Conservation (phyloP, 306 rosid genomes). For the Trifolium subterraneum region DNA sequence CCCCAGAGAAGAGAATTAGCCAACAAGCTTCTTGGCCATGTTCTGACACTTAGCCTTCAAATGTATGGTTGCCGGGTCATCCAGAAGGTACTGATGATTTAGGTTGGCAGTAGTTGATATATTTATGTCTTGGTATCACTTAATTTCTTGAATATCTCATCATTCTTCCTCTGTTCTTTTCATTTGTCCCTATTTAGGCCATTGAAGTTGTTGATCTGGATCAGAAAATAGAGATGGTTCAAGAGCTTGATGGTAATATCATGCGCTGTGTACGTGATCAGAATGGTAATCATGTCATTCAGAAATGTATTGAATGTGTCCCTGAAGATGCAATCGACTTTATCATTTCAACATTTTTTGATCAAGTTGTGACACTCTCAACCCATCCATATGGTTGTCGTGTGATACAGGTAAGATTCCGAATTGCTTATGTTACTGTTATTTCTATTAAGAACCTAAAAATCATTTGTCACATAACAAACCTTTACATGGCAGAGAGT, state of each 20-base stretch:
- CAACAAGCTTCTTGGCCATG: conserved; percentile 80
- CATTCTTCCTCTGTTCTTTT: not conserved
- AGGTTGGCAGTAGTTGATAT: conserved; percentile 2
- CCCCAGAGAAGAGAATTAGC: conserved; percentile 91
- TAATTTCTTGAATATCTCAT: conserved; percentile 23
- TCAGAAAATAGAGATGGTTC: conserved; percentile 90
- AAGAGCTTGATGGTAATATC: conserved; percentile 84
- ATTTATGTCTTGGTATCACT: conserved; percentile 1
- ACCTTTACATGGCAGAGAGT: conserved; percentile 68
- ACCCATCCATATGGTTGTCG: conserved; percentile 99
- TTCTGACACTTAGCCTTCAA: conserved; percentile 91
- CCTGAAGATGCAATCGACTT: conserved; percentile 65
- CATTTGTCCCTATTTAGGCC: conserved; percentile 56
- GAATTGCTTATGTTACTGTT: conserved; percentile 2
- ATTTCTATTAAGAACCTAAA: conserved; percentile 4
- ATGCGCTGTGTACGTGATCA: conserved; percentile 99
- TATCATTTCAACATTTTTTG: conserved; percentile 84
- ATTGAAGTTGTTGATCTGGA: conserved; percentile 97
- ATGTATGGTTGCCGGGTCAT: conserved; percentile 99
- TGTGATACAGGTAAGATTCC: conserved; percentile 75
- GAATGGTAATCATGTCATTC: conserved; percentile 96
- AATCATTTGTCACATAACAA: not conserved
- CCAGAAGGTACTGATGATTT: conserved; percentile 73
- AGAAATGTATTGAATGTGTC: conserved; percentile 89
- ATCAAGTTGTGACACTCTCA: conserved; percentile 88